Percentiles rank a stretch among this genome's conserved stretches.
These are phyloP conservation scores for Caloboletus firmus DNA, from an alignment of 1,284 basidiomycete species.

Conservation along the genomic window DNA sequence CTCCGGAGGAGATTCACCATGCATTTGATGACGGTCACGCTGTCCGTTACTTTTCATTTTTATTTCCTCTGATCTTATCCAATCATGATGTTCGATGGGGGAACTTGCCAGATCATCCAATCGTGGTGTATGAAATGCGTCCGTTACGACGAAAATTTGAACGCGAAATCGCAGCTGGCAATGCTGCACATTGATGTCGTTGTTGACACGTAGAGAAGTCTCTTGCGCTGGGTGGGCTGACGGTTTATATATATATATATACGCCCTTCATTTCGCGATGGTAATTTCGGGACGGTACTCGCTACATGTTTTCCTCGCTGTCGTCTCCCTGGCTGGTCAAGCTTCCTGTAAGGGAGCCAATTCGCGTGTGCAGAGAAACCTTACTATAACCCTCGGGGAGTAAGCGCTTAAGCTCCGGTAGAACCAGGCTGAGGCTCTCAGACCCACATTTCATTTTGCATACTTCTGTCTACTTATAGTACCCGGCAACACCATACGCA, in stretches of 20 bases:
- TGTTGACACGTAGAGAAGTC: too few species aligned
- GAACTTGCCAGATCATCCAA: slow-evolving; percentile 12
- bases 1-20: slow-evolving; percentile 12
- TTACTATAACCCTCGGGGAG: background rate
- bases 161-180: slow-evolving; percentile 16
- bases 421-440: too few species aligned
- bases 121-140: slow-evolving; percentile 25
- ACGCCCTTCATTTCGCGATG: too few species aligned
- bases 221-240: background rate
- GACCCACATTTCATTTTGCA: too few species aligned
- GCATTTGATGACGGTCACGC: slow-evolving; percentile 19
- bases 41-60: slow-evolving; percentile 9
- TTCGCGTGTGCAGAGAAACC: background rate
- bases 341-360: background rate
- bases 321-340: background rate
- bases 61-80: background rate
- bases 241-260: background rate
- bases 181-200: slow-evolving; percentile 3
- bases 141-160: slow-evolving; percentile 26
- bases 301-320: background rate
- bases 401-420: too few species aligned
- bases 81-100: background rate
- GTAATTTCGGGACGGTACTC: background rate
- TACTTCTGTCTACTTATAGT: too few species aligned
- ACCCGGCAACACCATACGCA: too few species aligned